Percentiles rank a stretch among this genome's conserved stretches.
These are phyloP conservation scores for Fusarium hostae DNA, from an alignment of 2,329 filamentous ascomycete species.

Conservation along the genomic window DNA sequence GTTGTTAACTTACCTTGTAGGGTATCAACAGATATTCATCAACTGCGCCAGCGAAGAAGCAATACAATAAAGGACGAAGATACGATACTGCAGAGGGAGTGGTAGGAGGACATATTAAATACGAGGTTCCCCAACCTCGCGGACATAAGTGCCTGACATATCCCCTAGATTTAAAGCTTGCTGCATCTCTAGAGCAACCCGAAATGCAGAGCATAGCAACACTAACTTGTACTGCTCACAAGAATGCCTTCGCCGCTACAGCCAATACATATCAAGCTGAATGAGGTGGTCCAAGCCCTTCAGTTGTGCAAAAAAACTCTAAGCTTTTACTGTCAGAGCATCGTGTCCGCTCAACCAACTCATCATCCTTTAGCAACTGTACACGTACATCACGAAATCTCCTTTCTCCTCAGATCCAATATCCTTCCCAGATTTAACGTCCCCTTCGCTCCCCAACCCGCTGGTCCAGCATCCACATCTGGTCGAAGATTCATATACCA, in stretches of 20 bases:
- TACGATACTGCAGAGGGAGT: background rate
- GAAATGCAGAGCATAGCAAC: background rate
- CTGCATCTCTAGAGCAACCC: conserved; percentile 6
- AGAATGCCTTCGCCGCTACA: background rate
- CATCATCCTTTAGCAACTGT: background rate
- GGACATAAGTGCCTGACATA: background rate
- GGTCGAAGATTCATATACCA: conserved; percentile 86
- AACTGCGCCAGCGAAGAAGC: background rate
- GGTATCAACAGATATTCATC: background rate
- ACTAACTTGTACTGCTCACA: background rate
- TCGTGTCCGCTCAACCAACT: background rate
- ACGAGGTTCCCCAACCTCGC: background rate
- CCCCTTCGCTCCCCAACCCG: conserved; percentile 87
- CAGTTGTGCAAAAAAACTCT: background rate
- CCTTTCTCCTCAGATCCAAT: conserved; percentile 62
- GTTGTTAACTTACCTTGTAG: background rate
- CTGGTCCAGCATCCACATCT: conserved; percentile 76
- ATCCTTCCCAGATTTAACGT: conserved; percentile 74
- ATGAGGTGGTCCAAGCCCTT: background rate
- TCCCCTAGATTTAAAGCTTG: background rate
- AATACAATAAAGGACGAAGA: background rate
- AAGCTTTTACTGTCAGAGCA: background rate
- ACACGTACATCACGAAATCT: conserved; percentile 3
- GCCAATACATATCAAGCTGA: too few species aligned
- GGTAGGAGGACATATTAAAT: background rate